Evolutionary conservation across 164 flowering plant genomes (phyloP), one percentile per base, ranked within the genome.

Genomic region (Liriodendron chinense): DNA sequence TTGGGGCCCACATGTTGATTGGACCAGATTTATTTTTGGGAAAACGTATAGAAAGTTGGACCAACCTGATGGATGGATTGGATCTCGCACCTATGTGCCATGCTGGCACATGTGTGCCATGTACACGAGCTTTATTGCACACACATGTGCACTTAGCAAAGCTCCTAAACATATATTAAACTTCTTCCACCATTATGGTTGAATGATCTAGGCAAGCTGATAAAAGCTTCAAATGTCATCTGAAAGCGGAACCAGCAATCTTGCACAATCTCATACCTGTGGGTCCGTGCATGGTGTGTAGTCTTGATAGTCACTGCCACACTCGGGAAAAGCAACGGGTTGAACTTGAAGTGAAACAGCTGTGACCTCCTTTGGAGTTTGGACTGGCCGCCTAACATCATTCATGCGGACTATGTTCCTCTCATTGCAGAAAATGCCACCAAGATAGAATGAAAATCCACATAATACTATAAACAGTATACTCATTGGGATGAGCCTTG

Each of bases 231-330:
- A 53, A 16, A 10, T 53, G 59, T 12, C 16, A 53, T 53, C 18
- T 53, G 18, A 53, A 1, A 12, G 3, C 4, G 59, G 18, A 16
- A 53, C 59, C 59, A 53, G 12, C 13, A 53, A 53, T 53, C 18
- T 10, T 53, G 59, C 59, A 9, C 18, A 16, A 53, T 53, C 18
- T 25, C 47, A 59, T 87, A 95, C 98, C 98, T 73, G 89, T 25
- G 98, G 98, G 85, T 96, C 98, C n/a, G 98, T 96, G 88, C 99
- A 94, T 7, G 99, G 99, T 10, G 99, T 94, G 87, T 89, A 93
- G 76, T 94, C 99, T 82, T 96, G 98, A 78, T 80, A 88, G 70
- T 94, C 91, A 12, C 65, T 77, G 78, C 86, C 77, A 82, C 99
- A 96, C 77, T 89, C 91, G 2, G 92, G 83, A 75, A 96, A 94